Evolutionary conservation across 192 early-diverging fungal genomes (phyloP), one percentile per base, ranked within the genome.

Genomic region (Gamsiella multidivaricata): DNA sequence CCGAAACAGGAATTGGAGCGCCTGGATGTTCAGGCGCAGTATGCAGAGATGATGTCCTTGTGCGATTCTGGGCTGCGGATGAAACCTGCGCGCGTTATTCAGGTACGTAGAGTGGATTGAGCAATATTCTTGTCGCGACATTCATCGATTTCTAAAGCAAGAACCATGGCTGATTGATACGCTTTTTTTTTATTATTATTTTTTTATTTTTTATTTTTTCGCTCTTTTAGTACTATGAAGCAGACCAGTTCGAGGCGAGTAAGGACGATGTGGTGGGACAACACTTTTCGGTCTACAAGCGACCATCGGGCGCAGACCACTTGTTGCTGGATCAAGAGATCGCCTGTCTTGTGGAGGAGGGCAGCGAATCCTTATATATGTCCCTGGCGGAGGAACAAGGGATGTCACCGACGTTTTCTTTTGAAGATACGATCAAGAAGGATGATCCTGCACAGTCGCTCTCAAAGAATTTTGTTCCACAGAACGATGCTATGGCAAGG

Each of bases 31-130:
- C 74, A 78, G 42, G 39, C 28, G 8, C 51, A 60, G 31, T 78
- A 78, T 58, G 74, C 74, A 7, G 74, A 78, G 10, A 28, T 26
- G 5, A 69, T 78, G 66, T 78, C 74, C 12, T 37, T 78, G 42
- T 56, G 46, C 9, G 74, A 78, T 57, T 55, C 74, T 9, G 39
- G 20, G 23, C 60, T 78, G 22, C 65, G 61, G n/a, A 78, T 78
- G 74, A 62, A 33, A 26, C 14, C 50, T 18, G 20, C 25, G 5
- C 42, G 74, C 42, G 61, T 55, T 34, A 15, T 69, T 12, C 74
- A 78, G 65, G 74, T 78, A 69, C 33, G 39, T 12, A n/a, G n/a
- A n/a, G n/a, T n/a, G n/a, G n/a, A n/a, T n/a, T n/a, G n/a, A n/a
- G n/a, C n/a, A n/a, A n/a, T n/a, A n/a, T n/a, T n/a, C n/a, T n/a